Evolutionary conservation across 2,329 filamentous ascomycete species (phyloP).

Genomic region (Colletotrichum sp.): DNA sequence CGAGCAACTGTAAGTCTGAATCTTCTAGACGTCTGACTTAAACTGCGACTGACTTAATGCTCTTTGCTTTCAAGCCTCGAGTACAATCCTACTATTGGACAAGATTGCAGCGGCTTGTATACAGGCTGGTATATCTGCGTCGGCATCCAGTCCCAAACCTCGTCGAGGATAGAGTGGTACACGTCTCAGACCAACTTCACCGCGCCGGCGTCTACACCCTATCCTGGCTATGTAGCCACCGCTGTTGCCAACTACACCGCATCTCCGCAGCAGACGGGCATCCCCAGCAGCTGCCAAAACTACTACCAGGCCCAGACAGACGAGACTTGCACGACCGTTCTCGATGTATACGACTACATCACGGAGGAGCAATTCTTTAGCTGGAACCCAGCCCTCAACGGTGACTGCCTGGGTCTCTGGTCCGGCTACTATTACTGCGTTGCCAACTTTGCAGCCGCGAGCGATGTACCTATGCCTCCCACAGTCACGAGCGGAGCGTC

Average conservation of each 20-base stretch:
- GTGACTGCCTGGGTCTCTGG: constrained; percentile 30
- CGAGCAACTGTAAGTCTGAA: not conserved
- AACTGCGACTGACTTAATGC: not conserved
- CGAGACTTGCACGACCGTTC: constrained; percentile 19
- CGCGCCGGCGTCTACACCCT: not conserved
- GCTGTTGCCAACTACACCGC: constrained; percentile 8
- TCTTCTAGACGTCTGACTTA: not conserved
- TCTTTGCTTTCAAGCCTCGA: not conserved
- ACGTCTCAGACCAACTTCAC: constrained; percentile 6
- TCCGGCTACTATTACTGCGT: constrained; percentile 26
- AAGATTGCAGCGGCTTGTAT: constrained; percentile 19
- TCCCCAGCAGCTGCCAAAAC: constrained; percentile 8
- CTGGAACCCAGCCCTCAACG: constrained; percentile 29
- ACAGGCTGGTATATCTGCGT: not conserved
- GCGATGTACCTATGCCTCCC: not conserved
- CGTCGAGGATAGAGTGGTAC: not conserved
- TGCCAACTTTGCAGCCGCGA: not conserved
- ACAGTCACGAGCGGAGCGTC: not conserved
- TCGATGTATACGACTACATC: constrained; percentile 20
- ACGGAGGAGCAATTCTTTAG: constrained; percentile 28
- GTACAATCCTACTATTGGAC: constrained; percentile 20
- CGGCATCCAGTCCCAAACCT: not conserved
- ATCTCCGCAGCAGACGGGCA: constrained; percentile 6
- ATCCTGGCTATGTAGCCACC: not conserved
- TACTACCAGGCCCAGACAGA: constrained; percentile 13